phyloP scores from a whole-genome alignment of 1,139 yeast genomes.

The Nakaseomyces kungkrabaensis region DNA sequence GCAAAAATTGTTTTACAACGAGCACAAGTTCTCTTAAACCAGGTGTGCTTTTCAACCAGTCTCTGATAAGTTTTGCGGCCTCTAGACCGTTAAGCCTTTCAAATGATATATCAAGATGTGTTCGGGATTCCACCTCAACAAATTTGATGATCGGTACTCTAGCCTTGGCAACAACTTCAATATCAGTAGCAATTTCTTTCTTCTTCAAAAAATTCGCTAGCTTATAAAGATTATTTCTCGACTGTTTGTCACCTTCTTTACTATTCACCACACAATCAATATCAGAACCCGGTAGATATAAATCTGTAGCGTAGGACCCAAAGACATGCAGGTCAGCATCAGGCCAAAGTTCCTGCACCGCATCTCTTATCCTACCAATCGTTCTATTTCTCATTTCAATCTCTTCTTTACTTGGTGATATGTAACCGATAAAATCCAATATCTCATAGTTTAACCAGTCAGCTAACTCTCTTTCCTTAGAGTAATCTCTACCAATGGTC shows the following conservation, averaged over 20 bases:
- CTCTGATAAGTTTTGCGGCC: slow-evolving; percentile 71
- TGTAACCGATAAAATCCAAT: slow-evolving; percentile 73
- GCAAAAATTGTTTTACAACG: slow-evolving; percentile 75
- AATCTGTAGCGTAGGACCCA: slow-evolving; percentile 92
- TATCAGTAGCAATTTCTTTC: slow-evolving; percentile 53
- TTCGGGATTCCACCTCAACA: slow-evolving; percentile 59
- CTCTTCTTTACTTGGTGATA: slow-evolving; percentile 77
- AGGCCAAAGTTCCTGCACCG: slow-evolving; percentile 62
- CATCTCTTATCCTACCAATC: slow-evolving; percentile 47
- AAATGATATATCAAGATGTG: slow-evolving; percentile 85
- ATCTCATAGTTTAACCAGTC: slow-evolving; percentile 88
- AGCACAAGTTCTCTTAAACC: slow-evolving; percentile 80
- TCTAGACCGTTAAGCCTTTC: slow-evolving; percentile 79
- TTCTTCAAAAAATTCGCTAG: slow-evolving; percentile 62
- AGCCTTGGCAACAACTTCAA: slow-evolving; percentile 85
- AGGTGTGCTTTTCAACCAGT: slow-evolving; percentile 66
- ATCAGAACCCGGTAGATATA: slow-evolving; percentile 92
- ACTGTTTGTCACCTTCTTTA: slow-evolving; percentile 52
- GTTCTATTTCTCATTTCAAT: slow-evolving; percentile 60
- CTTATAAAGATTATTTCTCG: slow-evolving; percentile 59
- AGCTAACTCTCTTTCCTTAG: slow-evolving; percentile 63
- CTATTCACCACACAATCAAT: slow-evolving; percentile 88
- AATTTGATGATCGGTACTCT: slow-evolving; percentile 94
- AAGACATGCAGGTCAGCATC: slow-evolving; percentile 78
- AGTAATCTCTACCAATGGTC: slow-evolving; percentile 69